Percentiles rank a stretch among this genome's conserved stretches.
phyloP scores from a whole-genome alignment of 371 early-diverging fungal genomes.

The Mortierella sp. region DNA sequence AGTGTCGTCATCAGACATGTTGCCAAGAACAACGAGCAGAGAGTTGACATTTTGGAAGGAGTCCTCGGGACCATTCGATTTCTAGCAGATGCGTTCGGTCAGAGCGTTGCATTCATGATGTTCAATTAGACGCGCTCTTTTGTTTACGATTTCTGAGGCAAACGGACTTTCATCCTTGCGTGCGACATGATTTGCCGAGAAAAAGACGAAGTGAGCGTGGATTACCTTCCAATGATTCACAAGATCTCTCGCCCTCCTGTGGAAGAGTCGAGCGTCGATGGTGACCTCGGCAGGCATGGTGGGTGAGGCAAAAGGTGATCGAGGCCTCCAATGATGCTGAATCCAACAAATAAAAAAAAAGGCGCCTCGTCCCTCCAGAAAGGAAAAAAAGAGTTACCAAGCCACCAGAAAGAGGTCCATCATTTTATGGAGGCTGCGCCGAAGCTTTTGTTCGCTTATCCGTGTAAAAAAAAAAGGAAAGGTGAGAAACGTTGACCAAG shows the following conservation, averaged over 20 bases:
- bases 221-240: slow-evolving; percentile 50
- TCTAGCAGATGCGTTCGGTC: too few relatives aligned
- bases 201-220: too few relatives aligned
- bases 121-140: slow-evolving; percentile 3
- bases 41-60: slow-evolving; percentile 69
- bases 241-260: slow-evolving; percentile 49
- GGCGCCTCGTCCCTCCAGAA: too few relatives aligned
- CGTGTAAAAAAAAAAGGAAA: not conserved
- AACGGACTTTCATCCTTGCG: not conserved
- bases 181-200: too few relatives aligned
- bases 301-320: slow-evolving; percentile 9
- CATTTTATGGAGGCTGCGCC: too few relatives aligned
- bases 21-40: slow-evolving; percentile 72
- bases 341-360: too few relatives aligned
- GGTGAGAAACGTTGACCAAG: too few relatives aligned
- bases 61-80: slow-evolving; percentile 57
- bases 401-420: not conserved
- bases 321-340: not conserved
- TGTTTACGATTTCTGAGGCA: not conserved
- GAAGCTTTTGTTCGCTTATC: too few relatives aligned
- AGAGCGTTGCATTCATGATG: too few relatives aligned
- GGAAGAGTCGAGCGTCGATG: slow-evolving; percentile 53
- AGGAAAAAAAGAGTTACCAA: not conserved
- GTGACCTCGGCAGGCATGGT: slow-evolving; percentile 38
- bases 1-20: slow-evolving; percentile 69